Evolutionary conservation across 176 grass and related monocot genomes (phyloP).

Genomic region (Ampelocalamus luodianensis): DNA sequence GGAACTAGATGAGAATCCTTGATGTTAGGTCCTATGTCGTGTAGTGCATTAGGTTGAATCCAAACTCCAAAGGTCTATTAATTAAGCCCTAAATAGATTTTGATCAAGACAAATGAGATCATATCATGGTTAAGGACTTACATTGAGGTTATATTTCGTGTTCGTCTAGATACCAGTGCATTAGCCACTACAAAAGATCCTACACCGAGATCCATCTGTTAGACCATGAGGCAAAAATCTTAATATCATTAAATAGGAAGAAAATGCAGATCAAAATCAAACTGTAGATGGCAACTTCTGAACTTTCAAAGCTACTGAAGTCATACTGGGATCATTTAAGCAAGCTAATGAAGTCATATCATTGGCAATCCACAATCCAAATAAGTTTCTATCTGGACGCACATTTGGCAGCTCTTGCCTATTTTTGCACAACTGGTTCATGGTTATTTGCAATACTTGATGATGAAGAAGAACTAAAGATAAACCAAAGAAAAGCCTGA

Average conservation of each 20-base stretch:
- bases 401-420: neutral
- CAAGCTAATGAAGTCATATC: constrained; percentile 18
- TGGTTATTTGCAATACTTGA: constrained; percentile 26
- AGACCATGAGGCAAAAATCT: constrained; percentile 43
- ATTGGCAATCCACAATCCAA: constrained; percentile 5
- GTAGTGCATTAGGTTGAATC: neutral
- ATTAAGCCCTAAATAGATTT: constrained; percentile 19
- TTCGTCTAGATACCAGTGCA: constrained; percentile 85
- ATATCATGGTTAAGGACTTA: constrained; percentile 45
- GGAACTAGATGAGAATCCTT: constrained; percentile 20
- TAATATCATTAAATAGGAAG: constrained; percentile 34
- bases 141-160: constrained; percentile 64
- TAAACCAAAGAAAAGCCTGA: neutral
- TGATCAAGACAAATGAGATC: neutral
- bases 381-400: constrained; percentile 1
- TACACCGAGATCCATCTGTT: constrained; percentile 98
- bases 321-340: neutral
- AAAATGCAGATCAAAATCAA: neutral
- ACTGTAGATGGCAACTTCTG: constrained; percentile 31
- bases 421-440: constrained; percentile 24
- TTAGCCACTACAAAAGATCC: constrained; percentile 96
- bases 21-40: neutral
- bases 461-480: neutral
- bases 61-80: neutral
- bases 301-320: constrained; percentile 10